Evolutionary conservation across 352 stramenopile species (phyloP).

Genomic region (Peronospora belbahrii): DNA sequence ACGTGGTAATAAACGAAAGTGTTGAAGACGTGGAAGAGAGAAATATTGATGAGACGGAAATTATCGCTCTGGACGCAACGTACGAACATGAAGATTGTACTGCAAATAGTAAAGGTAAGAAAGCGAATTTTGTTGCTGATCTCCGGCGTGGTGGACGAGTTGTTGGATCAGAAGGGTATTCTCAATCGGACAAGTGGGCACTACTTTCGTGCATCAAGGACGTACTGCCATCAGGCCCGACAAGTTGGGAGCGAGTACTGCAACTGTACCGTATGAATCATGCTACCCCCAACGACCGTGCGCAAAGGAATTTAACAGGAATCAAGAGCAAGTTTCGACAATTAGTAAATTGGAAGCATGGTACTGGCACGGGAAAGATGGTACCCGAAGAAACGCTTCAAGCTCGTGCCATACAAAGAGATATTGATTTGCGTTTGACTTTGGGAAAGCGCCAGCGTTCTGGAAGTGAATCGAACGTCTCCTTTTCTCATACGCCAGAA

Average conservation of each 20-base stretch:
- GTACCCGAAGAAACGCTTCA: slow-evolving; percentile 18
- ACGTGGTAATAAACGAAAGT: not conserved
- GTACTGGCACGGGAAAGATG: not conserved
- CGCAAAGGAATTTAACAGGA: slow-evolving; percentile 13
- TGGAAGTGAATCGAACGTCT: slow-evolving; percentile 8
- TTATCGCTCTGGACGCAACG: not conserved
- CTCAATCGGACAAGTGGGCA: slow-evolving; percentile 13
- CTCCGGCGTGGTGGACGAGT: slow-evolving; percentile 15
- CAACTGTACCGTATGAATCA: slow-evolving; percentile 27
- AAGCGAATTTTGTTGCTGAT: slow-evolving; percentile 1
- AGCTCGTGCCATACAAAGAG: slow-evolving; percentile 23
- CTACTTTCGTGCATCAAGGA: slow-evolving; percentile 22
- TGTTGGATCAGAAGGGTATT: slow-evolving; percentile 31
- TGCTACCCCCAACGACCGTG: slow-evolving; percentile 20
- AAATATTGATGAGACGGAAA: not conserved
- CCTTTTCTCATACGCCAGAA: slow-evolving; percentile 6
- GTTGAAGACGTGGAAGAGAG: slow-evolving; percentile 1
- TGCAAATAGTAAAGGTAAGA: slow-evolving; percentile 8
- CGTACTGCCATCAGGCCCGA: slow-evolving; percentile 17
- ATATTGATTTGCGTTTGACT: slow-evolving; percentile 13
- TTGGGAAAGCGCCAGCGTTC: slow-evolving; percentile 9
- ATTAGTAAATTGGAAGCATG: slow-evolving; percentile 26
- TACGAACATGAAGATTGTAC: not conserved
- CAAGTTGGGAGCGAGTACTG: slow-evolving; percentile 25
- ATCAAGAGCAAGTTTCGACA: slow-evolving; percentile 36